Evolutionary conservation across 2,329 filamentous ascomycete genomes (phyloP).

Genomic region (Pseudonectria foliicola): DNA sequence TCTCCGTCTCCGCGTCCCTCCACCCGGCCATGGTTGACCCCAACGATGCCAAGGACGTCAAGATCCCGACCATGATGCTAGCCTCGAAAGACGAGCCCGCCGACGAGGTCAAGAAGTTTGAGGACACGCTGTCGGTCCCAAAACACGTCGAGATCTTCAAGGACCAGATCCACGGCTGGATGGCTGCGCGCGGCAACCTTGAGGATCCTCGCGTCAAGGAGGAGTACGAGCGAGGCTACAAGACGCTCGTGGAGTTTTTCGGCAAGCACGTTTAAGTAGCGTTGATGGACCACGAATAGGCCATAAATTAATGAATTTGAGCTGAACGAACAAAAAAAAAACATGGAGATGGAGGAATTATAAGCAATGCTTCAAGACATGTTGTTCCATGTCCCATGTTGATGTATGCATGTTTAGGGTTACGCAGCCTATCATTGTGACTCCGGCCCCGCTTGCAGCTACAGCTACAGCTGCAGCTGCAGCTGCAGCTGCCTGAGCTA

Average conservation of each 20-base stretch:
- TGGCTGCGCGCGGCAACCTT: conserved; percentile 59
- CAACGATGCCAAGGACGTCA: conserved; percentile 52
- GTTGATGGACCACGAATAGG: conserved; percentile 1
- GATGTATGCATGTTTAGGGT: no score
- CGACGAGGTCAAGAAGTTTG: conserved; percentile 49
- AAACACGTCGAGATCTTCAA: conserved; percentile 59
- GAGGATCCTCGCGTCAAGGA: conserved; percentile 48
- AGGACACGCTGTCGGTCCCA: conserved; percentile 43
- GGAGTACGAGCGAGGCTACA: conserved; percentile 57
- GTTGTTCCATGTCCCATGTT: no score
- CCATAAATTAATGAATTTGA: conserved; percentile 5
- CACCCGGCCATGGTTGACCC: conserved; percentile 61
- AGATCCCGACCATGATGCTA: conserved; percentile 54
- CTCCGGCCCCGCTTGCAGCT: no score
- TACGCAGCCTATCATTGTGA: no score
- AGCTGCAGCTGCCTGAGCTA: not conserved
- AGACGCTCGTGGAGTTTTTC: conserved; percentile 52
- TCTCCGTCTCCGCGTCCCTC: conserved; percentile 43
- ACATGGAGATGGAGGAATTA: not conserved
- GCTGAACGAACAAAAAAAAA: not conserved
- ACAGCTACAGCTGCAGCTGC: not conserved
- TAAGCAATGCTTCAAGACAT: no score
- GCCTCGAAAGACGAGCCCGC: conserved; percentile 58
- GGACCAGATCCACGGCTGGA: conserved; percentile 67
- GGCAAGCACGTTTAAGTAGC: conserved; percentile 37